Base-by-base conservation (phyloP, 306 rosid species). In the Delonix regia region DNA sequence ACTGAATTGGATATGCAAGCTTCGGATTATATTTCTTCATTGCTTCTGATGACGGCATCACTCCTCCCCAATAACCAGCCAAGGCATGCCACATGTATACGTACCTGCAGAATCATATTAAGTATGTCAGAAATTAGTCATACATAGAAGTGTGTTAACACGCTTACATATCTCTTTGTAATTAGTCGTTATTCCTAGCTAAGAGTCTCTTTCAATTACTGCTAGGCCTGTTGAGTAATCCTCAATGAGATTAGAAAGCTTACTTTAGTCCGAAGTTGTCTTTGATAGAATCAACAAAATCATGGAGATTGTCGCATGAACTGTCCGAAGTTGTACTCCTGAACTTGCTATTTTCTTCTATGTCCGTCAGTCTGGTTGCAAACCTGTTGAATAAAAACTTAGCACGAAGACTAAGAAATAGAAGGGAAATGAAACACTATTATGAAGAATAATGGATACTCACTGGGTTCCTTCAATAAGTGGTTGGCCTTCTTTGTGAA, bases 21-120 rank as follows among this genome's bases (percentile, higher is more conserved):
- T 82, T 74, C 49, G 98, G 88, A 52, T 89, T 83, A 61, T 89
- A 91, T 51, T 89, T 88, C 73, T 82, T 80, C 90, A 90, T 81
- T 42, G 51, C 48, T 33, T 85, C 86, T 7, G 93, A 89, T 66
- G 86, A 86, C 8, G 90, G 93, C n/a, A 80, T 85, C 16, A 87
- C 81, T 39, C 97, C 97, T 57, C 97, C 97, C 97, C 94, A 93
- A 38, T 91, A 85, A 83, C 97, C 98, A 84, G 87, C 86, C 75
- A 91, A 83, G 60, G 92, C 89, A 79, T 91, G 98, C 93, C 98
- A 93, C 79, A 86, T 68, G 59, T 89, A 89, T 71, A 93, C 86
- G 30, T 80, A 89, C 51, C 94, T 90, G 86, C 25, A 72, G 12
- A 72, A 48, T 69, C 16, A n/a, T 52, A 67, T 2, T 39, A 39